Percentiles rank a stretch among this genome's conserved stretches.
phyloP scores from a whole-genome alignment of 148 eudicot species.

The Oxyria digyna region DNA sequence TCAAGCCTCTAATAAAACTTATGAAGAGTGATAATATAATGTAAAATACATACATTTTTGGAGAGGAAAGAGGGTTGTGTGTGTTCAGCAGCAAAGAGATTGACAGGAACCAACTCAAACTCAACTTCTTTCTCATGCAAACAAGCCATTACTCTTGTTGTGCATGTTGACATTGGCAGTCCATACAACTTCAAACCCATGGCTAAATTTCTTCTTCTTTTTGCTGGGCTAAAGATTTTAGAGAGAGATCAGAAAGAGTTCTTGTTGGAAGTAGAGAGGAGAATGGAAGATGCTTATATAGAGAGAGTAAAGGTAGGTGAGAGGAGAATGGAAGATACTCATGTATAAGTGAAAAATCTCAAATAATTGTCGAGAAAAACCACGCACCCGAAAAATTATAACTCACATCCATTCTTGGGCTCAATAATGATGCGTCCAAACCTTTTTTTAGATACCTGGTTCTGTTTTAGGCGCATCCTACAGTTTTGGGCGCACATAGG shows the following conservation, averaged over 20 bases:
- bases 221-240: not conserved
- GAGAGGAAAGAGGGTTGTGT: conserved; percentile 9
- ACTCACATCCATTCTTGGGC: too few relatives aligned
- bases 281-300: not conserved
- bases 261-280: not conserved
- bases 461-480: too few relatives aligned
- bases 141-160: conserved; percentile 5
- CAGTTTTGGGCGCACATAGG: too few relatives aligned
- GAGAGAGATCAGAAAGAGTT: not conserved
- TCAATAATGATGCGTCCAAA: too few relatives aligned
- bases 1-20: not conserved
- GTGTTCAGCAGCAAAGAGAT: conserved; percentile 3
- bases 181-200: conserved; percentile 10
- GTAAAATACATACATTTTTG: conserved; percentile 5
- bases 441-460: too few relatives aligned
- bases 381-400: too few relatives aligned
- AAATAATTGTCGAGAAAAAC: too few relatives aligned
- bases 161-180: conserved; percentile 10
- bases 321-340: too few relatives aligned
- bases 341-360: too few relatives aligned
- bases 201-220: not conserved
- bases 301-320: not conserved
- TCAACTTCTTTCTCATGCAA: conserved; percentile 10
- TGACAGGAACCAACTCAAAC: conserved; percentile 7
- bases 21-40: not conserved